Base-by-base conservation (phyloP, 257 asterid genomes). In the Solanum boliviense region DNA sequence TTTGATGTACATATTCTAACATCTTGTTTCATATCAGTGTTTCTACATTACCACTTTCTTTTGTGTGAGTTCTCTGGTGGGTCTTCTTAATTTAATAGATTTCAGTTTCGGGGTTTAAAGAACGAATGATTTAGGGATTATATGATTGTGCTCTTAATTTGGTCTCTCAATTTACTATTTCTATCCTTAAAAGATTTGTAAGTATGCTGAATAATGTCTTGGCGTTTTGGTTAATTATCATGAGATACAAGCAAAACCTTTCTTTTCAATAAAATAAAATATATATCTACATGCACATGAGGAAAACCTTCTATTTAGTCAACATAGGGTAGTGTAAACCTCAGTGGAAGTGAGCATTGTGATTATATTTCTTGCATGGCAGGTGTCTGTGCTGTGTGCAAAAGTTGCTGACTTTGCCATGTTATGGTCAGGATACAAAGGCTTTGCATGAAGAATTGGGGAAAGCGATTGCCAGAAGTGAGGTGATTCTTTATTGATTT, bases 381-480 rank as follows among this genome's bases (percentile, higher is more conserved):
- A 76, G 89, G 89, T 89, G 89, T 87, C 46, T 82, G 86, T 87
- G 86, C 89, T 86, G 58, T 76, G 58, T 89, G 87, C 86, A 89
- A 87, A 84, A 87, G 91, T 90, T 90, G 90, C 91, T 96, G 90
- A 95, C 93, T 89, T 92, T 90, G 92, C 92, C 89, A 92, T 92
- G 90, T 90, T 76, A 84, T 93, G 93, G 78, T 88, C 92, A 95
- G 99, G 98, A 95, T 86, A 88, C 98, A 25, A 94, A 92, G 84
- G 94, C 92, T 88, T 92, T 96, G 89, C 90, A 88, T 91, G 96
- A 94, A 74, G 93, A 91, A 35, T 88, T 95, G 97, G 90, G 89
- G 89, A 94, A 92, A 87, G 98, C 97, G 83, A 93, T 96, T 83
- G 91, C 94, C 87, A 93, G 93, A 92, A 91, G 94, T 62, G 93